Evolutionary conservation across 1,139 yeast genomes (phyloP).

Genomic region (Saccharomyces hybrid): DNA sequence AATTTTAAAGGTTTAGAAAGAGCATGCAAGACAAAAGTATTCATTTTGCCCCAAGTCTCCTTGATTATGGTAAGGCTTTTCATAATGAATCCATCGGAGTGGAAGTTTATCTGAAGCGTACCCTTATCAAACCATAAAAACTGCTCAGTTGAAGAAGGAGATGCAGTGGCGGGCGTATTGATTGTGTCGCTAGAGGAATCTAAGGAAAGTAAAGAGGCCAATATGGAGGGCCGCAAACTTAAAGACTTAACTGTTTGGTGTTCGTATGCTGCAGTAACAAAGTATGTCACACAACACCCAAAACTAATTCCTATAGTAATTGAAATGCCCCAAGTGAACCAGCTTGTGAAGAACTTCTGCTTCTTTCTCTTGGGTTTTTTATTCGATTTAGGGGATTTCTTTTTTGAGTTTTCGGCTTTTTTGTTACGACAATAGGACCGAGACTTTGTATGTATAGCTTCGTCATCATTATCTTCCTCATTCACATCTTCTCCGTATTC

Average conservation of each 20-base stretch:
- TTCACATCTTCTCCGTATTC: not conserved
- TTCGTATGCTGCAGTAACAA: slow-evolving; percentile 1
- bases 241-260: not conserved
- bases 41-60: not conserved
- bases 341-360: slow-evolving; percentile 11
- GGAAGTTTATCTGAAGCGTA: not conserved
- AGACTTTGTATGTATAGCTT: not conserved
- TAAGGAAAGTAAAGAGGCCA: not conserved
- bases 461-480: not conserved
- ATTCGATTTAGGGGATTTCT: slow-evolving; percentile 3
- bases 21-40: not conserved
- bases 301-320: slow-evolving; percentile 27
- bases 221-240: not conserved
- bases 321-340: slow-evolving; percentile 27
- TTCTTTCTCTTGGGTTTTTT: slow-evolving; percentile 8
- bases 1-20: not conserved
- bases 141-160: not conserved
- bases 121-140: not conserved
- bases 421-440: slow-evolving; percentile 4
- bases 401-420: slow-evolving; percentile 1
- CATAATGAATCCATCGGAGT: not conserved
- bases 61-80: not conserved
- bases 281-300: slow-evolving; percentile 21
- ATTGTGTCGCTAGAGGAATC: not conserved
- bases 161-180: not conserved